Percentiles rank a stretch among this genome's conserved stretches.
Evolutionary conservation across 345 rosid species (phyloP).

Genomic region (Noccaea caerulescens): DNA sequence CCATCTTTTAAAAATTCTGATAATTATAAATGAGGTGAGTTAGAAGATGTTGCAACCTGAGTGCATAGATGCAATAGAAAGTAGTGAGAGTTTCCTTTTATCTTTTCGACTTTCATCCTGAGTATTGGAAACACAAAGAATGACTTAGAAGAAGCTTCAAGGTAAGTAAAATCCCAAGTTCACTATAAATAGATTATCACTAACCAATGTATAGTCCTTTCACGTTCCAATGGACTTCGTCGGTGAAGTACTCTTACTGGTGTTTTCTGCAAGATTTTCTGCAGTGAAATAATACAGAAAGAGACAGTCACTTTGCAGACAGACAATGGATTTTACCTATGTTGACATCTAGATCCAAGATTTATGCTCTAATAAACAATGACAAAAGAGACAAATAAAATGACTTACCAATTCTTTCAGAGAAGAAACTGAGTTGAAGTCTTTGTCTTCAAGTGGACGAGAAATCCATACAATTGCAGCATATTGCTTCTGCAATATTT

Average conservation of each 20-base stretch:
- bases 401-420: slow-evolving; percentile 66
- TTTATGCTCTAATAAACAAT: neutral
- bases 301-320: slow-evolving; percentile 7
- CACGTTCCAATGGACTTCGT: slow-evolving; percentile 90
- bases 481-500: slow-evolving; percentile 78
- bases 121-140: slow-evolving; percentile 24
- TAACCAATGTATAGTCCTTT: slow-evolving; percentile 82
- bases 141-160: slow-evolving; percentile 13
- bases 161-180: slow-evolving; percentile 1
- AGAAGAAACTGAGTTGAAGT: slow-evolving; percentile 57
- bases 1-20: neutral
- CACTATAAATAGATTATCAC: neutral
- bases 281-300: slow-evolving; percentile 29
- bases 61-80: slow-evolving; percentile 92
- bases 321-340: neutral
- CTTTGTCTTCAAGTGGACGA: slow-evolving; percentile 78
- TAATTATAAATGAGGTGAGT: slow-evolving; percentile 4
- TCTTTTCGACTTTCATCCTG: slow-evolving; percentile 92
- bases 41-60: slow-evolving; percentile 57
- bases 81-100: slow-evolving; percentile 70
- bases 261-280: slow-evolving; percentile 83
- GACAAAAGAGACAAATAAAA: slow-evolving; percentile 6
- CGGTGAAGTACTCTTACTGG: slow-evolving; percentile 97
- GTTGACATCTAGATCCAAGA: slow-evolving; percentile 6
- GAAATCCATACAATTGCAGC: slow-evolving; percentile 95